These are phyloP conservation scores for Diplosphaera chodatii DNA, from an alignment of 139 green algal species.

Conservation along the genomic window DNA sequence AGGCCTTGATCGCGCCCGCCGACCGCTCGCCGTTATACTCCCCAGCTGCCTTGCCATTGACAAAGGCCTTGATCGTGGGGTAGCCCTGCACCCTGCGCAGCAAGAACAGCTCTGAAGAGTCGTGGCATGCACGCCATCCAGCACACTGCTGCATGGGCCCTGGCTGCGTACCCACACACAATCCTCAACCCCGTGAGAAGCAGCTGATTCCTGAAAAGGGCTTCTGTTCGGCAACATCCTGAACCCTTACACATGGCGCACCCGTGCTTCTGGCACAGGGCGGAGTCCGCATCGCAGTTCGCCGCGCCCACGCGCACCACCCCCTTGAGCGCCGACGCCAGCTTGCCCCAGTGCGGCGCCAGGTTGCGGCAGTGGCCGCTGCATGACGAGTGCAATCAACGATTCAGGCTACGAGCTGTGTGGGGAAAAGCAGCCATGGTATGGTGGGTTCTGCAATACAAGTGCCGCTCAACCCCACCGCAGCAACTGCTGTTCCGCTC, in stretches of 20 bases:
- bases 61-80: slow-evolving; percentile 73
- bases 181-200: no score
- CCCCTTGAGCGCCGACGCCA: slow-evolving; percentile 59
- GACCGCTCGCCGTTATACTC: slow-evolving; percentile 64
- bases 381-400: no score
- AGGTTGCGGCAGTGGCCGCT: slow-evolving; percentile 71
- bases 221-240: no score
- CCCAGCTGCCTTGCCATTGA: slow-evolving; percentile 26
- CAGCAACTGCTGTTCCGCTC: no score
- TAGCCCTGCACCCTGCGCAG: slow-evolving; percentile 49
- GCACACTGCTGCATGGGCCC: no score
- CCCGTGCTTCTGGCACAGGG: slow-evolving; percentile 57
- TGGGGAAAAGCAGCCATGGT: slow-evolving; percentile 4
- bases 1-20: slow-evolving; percentile 49
- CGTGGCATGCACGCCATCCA: no score
- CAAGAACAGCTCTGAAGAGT: background rate
- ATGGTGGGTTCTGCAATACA: background rate
- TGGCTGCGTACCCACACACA: no score
- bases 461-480: no score
- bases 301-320: slow-evolving; percentile 67
- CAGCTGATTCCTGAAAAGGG: no score
- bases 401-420: no score
- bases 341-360: slow-evolving; percentile 63
- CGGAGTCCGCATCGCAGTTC: slow-evolving; percentile 71
- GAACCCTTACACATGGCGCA: background rate